A percentile compares a stretch with the other conserved stretches of the same genome.
phyloP scores from a whole-genome alignment of 495 filamentous ascomycete species.

The Thermochaetoides thermophila region DNA sequence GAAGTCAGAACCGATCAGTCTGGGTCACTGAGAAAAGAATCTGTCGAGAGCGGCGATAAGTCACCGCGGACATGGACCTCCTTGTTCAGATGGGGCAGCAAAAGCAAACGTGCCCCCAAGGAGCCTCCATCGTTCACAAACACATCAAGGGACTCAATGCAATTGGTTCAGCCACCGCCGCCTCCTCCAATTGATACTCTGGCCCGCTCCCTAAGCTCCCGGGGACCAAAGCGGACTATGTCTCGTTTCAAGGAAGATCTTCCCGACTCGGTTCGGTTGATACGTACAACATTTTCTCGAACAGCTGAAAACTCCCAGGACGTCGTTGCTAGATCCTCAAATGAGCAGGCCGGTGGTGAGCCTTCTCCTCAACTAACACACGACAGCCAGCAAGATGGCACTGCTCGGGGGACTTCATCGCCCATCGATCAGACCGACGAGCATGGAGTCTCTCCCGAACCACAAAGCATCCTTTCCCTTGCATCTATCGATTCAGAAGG shows the following conservation, averaged over 20 bases:
- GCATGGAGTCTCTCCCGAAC: slow-evolving; percentile 26
- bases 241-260: slow-evolving; percentile 92
- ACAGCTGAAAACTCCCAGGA: no score
- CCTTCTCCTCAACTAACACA: slow-evolving; percentile 32
- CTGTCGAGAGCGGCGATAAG: slow-evolving; percentile 30
- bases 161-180: slow-evolving; percentile 17
- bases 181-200: slow-evolving; percentile 16
- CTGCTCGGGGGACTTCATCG: slow-evolving; percentile 26
- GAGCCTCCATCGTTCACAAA: slow-evolving; percentile 58
- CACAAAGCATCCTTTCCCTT: slow-evolving; percentile 46
- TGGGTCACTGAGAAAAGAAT: slow-evolving; percentile 17
- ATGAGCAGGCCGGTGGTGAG: no score
- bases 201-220: slow-evolving; percentile 25
- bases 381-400: slow-evolving; percentile 32
- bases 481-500: slow-evolving; percentile 83
- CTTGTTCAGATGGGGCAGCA: slow-evolving; percentile 55
- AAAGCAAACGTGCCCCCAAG: slow-evolving; percentile 42
- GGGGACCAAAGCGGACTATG: slow-evolving; percentile 54
- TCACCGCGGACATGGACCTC: slow-evolving; percentile 43
- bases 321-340: no score
- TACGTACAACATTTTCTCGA: no score
- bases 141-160: slow-evolving; percentile 68
- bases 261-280: no score
- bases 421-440: slow-evolving; percentile 29
- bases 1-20: slow-evolving; percentile 22